Evolutionary conservation across 78 protist species (phyloP).

Genomic region (Tieghemostelium lacteum): DNA sequence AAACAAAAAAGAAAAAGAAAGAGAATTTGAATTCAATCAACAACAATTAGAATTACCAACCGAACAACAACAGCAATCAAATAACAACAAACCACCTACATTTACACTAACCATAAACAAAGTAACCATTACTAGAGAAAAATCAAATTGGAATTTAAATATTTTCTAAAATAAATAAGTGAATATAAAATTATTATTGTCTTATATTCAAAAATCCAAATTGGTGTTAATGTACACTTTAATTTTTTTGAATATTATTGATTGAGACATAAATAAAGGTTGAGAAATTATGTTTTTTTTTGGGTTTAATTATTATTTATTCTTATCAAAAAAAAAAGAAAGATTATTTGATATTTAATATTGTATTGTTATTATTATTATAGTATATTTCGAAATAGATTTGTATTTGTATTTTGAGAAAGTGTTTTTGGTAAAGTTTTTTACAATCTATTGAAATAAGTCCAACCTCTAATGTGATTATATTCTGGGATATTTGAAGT

Average conservation of each 20-base stretch:
- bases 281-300: too few species aligned
- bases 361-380: too few species aligned
- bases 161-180: constrained; percentile 34
- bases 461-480: constrained; percentile 63
- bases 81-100: background rate
- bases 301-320: too few species aligned
- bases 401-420: too few species aligned
- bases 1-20: constrained; percentile 67
- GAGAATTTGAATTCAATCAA: background rate
- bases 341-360: too few species aligned
- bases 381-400: too few species aligned
- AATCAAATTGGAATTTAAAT: constrained; percentile 45
- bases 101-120: constrained; percentile 28
- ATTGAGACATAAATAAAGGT: too few species aligned
- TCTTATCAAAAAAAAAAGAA: too few species aligned
- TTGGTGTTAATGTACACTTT: too few species aligned
- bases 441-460: constrained; percentile 64
- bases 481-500: constrained; percentile 73
- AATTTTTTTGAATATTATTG: too few species aligned
- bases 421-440: background rate
- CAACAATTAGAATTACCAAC: constrained; percentile 25
- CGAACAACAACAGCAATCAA: background rate
- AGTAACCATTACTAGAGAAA: constrained; percentile 35
- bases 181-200: too few species aligned
- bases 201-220: too few species aligned